Percentiles rank a stretch among this genome's conserved stretches.
These are phyloP conservation scores for Vitis cinerea DNA, from an alignment of 164 flowering plant genomes.

Conservation along the genomic window DNA sequence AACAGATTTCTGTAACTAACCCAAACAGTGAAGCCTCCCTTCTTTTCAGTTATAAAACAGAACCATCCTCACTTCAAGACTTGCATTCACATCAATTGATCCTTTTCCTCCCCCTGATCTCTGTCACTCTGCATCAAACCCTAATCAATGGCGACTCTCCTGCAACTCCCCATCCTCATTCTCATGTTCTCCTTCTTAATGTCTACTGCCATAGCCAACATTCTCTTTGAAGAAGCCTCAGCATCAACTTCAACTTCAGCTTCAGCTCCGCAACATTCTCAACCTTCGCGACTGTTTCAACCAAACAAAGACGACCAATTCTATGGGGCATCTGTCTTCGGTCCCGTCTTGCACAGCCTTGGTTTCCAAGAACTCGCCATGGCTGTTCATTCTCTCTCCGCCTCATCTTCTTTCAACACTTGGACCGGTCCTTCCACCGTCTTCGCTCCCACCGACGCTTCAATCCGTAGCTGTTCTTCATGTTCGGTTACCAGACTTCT, in stretches of 20 bases:
- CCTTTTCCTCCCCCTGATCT: too few species aligned
- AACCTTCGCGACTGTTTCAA: not conserved
- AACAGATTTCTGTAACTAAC: too few species aligned
- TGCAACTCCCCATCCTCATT: not conserved
- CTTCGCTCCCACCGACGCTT: constrained; percentile 61
- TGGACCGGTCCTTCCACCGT: constrained; percentile 55
- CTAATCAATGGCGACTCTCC: not conserved
- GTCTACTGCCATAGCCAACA: too few species aligned
- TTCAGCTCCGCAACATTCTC: too few species aligned
- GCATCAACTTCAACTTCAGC: not conserved
- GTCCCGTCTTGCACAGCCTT: constrained; percentile 40
- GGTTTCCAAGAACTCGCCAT: constrained; percentile 55
- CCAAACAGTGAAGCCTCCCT: too few species aligned
- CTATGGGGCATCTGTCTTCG: constrained; percentile 16
- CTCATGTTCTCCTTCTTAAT: not conserved
- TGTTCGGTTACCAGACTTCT: constrained; percentile 56
- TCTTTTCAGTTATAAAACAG: too few species aligned
- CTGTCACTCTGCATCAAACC: too few species aligned
- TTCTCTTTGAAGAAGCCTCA: not conserved
- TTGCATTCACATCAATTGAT: too few species aligned
- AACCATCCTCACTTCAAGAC: too few species aligned
- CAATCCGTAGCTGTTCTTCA: constrained; percentile 41
- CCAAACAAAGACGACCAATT: not conserved
- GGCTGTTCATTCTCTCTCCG: constrained; percentile 42
- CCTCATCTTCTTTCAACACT: constrained; percentile 10